A percentile compares a stretch with the other conserved stretches of the same genome.
These are phyloP conservation scores for Heterobasidion parviporum DNA, from an alignment of 1,284 basidiomycete species.

Conservation along the genomic window DNA sequence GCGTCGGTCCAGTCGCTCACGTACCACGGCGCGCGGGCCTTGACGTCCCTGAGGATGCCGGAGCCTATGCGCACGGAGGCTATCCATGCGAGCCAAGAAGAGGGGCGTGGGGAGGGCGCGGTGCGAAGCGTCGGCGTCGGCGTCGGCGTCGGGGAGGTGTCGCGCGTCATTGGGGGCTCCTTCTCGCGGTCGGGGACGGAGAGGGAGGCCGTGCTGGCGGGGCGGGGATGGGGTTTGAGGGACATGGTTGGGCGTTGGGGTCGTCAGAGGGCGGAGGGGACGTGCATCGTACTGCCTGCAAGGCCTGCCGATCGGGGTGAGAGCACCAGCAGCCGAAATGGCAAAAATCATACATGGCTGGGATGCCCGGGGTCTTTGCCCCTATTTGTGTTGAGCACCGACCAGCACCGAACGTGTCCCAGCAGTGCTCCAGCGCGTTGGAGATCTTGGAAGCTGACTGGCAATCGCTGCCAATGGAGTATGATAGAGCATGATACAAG, in stretches of 20 bases:
- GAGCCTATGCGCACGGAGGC: slow-evolving; percentile 32
- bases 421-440: too few relatives aligned
- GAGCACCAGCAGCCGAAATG: too few relatives aligned
- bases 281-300: too few relatives aligned
- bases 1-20: slow-evolving; percentile 82
- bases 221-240: not conserved
- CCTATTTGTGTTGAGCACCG: too few relatives aligned
- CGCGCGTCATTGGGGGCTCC: not conserved
- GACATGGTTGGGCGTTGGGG: not conserved
- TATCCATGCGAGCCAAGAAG: not conserved
- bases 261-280: not conserved
- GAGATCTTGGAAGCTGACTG: too few relatives aligned
- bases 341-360: too few relatives aligned
- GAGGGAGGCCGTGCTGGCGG: not conserved
- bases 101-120: not conserved
- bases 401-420: too few relatives aligned
- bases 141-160: not conserved
- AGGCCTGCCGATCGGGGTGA: too few relatives aligned
- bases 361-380: too few relatives aligned
- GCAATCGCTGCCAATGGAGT: too few relatives aligned
- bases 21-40: slow-evolving; percentile 75
- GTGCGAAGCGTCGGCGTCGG: slow-evolving; percentile 14
- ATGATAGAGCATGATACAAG: too few relatives aligned
- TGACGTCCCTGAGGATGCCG: slow-evolving; percentile 78
- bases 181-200: not conserved